These are phyloP conservation scores for Chaetothyriales sp. DNA, from an alignment of 2,329 filamentous ascomycete genomes.

Conservation along the genomic window DNA sequence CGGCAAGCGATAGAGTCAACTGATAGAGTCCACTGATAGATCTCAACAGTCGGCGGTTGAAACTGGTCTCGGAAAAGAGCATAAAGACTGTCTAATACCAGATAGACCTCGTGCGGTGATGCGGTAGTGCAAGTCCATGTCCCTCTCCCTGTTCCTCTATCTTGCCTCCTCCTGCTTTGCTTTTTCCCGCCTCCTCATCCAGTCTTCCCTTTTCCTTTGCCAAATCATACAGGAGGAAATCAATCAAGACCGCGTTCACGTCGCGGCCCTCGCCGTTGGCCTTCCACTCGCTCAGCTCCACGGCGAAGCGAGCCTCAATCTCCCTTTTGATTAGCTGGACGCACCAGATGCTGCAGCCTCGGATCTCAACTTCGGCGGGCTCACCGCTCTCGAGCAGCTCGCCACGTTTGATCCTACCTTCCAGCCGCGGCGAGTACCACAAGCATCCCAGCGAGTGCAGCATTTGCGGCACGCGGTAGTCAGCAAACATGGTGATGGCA, in stretches of 20 bases:
- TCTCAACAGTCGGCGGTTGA: not conserved
- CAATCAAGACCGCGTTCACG: conserved; percentile 79
- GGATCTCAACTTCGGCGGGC: conserved; percentile 70
- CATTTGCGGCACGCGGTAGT: conserved; percentile 93
- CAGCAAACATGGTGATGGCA: conserved; percentile 89
- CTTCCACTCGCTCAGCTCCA: conserved; percentile 1
- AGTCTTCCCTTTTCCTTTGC: conserved; percentile 53
- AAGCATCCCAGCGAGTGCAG: conserved; percentile 69
- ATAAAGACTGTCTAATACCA: conserved; percentile 10
- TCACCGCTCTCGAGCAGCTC: conserved; percentile 55
- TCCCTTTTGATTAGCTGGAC: conserved; percentile 76
- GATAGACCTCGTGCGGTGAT: conserved; percentile 17
- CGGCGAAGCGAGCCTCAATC: conserved; percentile 56
- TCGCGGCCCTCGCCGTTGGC: conserved; percentile 4
- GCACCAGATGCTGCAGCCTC: conserved; percentile 91
- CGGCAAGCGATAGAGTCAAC: too few species aligned
- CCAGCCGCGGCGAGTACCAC: conserved; percentile 66
- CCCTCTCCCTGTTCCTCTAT: not conserved
- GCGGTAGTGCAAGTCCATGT: conserved; percentile 23
- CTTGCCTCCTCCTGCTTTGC: conserved; percentile 1
- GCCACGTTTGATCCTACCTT: conserved; percentile 50
- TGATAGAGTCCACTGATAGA: too few species aligned
- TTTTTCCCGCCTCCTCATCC: conserved; percentile 32
- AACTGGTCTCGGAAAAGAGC: not conserved
- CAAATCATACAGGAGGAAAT: conserved; percentile 92